Evolutionary conservation across 352 stramenopile species (phyloP).

Genomic region (Phytopythium ostracodes): DNA sequence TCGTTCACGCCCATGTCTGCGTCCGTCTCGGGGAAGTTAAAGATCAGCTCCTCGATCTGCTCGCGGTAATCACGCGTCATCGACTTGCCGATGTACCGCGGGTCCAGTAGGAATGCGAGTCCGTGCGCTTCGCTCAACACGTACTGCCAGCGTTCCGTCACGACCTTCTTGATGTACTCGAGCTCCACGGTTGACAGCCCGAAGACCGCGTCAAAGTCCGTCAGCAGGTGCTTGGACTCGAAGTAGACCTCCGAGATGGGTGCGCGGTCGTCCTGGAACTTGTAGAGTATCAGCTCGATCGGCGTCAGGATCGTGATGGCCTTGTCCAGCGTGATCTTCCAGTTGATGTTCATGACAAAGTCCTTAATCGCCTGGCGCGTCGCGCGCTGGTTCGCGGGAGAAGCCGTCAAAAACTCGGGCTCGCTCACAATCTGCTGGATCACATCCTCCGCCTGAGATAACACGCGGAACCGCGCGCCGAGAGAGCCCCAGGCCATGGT

Average conservation of each 20-base stretch:
- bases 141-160: constrained; percentile 72
- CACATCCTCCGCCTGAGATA: constrained; percentile 63
- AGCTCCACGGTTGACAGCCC: constrained; percentile 60
- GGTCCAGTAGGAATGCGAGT: constrained; percentile 69
- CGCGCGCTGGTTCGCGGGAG: constrained; percentile 43
- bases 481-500: constrained; percentile 71
- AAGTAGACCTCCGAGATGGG: constrained; percentile 84
- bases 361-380: constrained; percentile 66
- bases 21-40: constrained; percentile 74
- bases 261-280: constrained; percentile 79
- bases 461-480: constrained; percentile 57
- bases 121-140: constrained; percentile 72
- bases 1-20: constrained; percentile 60
- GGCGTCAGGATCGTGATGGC: constrained; percentile 73
- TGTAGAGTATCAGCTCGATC: constrained; percentile 79
- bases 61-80: constrained; percentile 81
- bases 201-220: constrained; percentile 75
- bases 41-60: constrained; percentile 81
- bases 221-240: constrained; percentile 72
- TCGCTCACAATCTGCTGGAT: constrained; percentile 75
- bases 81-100: constrained; percentile 78
- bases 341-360: constrained; percentile 69
- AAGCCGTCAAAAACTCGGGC: constrained; percentile 43
- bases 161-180: constrained; percentile 82
- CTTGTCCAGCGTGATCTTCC: constrained; percentile 79